Base-by-base conservation (phyloP, 129 eudicot genomes). In the Flaveria linearis region DNA sequence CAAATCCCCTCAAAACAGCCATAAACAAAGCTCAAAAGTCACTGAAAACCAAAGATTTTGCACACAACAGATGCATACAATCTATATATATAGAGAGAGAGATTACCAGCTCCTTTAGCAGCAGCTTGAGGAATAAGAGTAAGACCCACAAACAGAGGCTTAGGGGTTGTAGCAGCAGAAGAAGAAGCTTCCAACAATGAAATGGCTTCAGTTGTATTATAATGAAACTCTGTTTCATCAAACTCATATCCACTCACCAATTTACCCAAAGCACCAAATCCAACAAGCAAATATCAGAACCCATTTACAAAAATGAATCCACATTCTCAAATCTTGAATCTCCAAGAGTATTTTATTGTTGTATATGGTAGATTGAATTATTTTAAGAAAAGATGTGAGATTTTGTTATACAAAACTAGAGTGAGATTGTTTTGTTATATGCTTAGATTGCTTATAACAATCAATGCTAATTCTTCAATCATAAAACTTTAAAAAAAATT, bases 91-190 rank as follows among this genome's bases (percentile, higher is more conserved):
- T 39, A 50, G 1, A 43, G 39, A 75, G 60, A 63, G 16, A 58
- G 23, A 43, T 12, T 86, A 91, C 97, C 96, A 79, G 97, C 97
- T 11, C 97, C 92, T 84, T 82, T 85, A 75, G 96, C 81, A 87
- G 84, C 89, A 85, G 97, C 97, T 83, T 89, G 92, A 45, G 81
- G 86, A 80, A 91, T 81, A 61, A 91, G 89, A 52, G 97, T 85
- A 53, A 91, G 85, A 53, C 84, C 86, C 51, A 91, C 92, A 87
- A 89, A 70, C 30, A 88, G 81, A 68, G 90, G 85, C 26, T 84
- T 74, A 70, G 90, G 55, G 53, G 75, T 82, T 42, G 14, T 75
- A 78, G 73, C 82, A 20, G 81, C 82, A 78, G 82, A 76, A n/a
- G n/a, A n/a, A n/a, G n/a, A n/a, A n/a, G n/a, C n/a, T n/a, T n/a